phyloP scores from a whole-genome alignment of 345 rosid genomes.

The Pugionium dolabratum region DNA sequence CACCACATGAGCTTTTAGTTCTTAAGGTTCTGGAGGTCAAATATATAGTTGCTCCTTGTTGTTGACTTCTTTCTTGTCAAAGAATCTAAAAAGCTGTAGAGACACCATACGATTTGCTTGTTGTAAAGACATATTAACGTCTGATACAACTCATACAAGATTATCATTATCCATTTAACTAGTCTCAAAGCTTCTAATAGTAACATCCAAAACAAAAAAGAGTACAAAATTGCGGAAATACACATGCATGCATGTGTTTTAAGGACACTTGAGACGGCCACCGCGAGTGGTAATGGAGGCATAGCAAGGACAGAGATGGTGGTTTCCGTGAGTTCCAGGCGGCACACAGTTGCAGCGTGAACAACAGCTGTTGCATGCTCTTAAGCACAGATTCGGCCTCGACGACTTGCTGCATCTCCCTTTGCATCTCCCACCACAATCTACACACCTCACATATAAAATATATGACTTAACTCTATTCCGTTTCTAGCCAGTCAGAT shows the following conservation, averaged over 20 bases:
- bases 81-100: too few relatives aligned
- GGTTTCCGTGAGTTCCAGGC: slow-evolving; percentile 50
- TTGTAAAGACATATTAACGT: too few relatives aligned
- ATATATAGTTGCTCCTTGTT: too few relatives aligned
- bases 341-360: slow-evolving; percentile 51
- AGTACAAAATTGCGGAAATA: neutral
- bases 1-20: too few relatives aligned
- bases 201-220: neutral
- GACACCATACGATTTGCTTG: too few relatives aligned
- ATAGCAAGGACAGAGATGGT: slow-evolving; percentile 46
- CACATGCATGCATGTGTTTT: slow-evolving; percentile 2
- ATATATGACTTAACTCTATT: too few relatives aligned
- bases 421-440: slow-evolving; percentile 39
- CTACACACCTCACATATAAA: slow-evolving; percentile 11
- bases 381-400: slow-evolving; percentile 42
- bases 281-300: slow-evolving; percentile 47
- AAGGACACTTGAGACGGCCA: slow-evolving; percentile 52
- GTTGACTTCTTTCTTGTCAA: too few relatives aligned
- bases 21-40: too few relatives aligned
- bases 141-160: too few relatives aligned
- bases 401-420: slow-evolving; percentile 47
- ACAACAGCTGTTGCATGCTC: slow-evolving; percentile 51
- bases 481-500: neutral
- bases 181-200: neutral
- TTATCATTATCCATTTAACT: too few relatives aligned